phyloP scores from a whole-genome alignment of 192 early-diverging fungal genomes.

The Gryganskiella cystojenkinii region DNA sequence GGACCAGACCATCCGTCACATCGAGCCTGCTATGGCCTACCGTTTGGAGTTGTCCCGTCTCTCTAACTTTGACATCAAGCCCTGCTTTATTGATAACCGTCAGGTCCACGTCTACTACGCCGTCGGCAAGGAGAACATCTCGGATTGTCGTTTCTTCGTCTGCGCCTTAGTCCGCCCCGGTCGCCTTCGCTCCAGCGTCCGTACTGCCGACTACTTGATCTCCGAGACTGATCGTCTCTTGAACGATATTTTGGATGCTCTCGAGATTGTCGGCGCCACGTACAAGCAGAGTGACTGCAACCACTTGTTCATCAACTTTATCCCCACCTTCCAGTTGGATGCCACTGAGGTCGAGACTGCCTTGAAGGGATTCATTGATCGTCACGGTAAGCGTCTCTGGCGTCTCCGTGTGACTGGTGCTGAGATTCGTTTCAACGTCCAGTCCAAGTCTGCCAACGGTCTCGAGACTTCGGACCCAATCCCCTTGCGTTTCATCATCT shows the following conservation, averaged over 20 bases:
- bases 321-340: constrained; percentile 94
- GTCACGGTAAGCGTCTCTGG: constrained; percentile 96
- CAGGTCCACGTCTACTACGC: constrained; percentile 97
- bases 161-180: constrained; percentile 96
- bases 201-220: constrained; percentile 93
- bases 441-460: constrained; percentile 66
- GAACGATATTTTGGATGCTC: constrained; percentile 93
- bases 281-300: constrained; percentile 99
- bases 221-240: constrained; percentile 94
- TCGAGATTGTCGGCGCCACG: constrained; percentile 92
- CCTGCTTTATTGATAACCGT: constrained; percentile 93
- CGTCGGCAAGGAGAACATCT: constrained; percentile 91
- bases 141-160: constrained; percentile 98
- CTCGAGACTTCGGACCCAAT: constrained; percentile 56
- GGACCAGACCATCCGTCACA: constrained; percentile 96
- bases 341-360: constrained; percentile 84
- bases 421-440: constrained; percentile 95
- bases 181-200: constrained; percentile 78
- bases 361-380: constrained; percentile 89
- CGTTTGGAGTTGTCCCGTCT: constrained; percentile 94
- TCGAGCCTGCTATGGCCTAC: constrained; percentile 98
- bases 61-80: constrained; percentile 96
- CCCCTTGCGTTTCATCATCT: constrained; percentile 91
- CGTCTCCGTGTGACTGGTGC: constrained; percentile 94
- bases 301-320: constrained; percentile 98